A percentile compares a stretch with the other conserved stretches of the same genome.
Conservation (phyloP, 495 filamentous ascomycete species). For the Annulohypoxylon moriforme region DNA sequence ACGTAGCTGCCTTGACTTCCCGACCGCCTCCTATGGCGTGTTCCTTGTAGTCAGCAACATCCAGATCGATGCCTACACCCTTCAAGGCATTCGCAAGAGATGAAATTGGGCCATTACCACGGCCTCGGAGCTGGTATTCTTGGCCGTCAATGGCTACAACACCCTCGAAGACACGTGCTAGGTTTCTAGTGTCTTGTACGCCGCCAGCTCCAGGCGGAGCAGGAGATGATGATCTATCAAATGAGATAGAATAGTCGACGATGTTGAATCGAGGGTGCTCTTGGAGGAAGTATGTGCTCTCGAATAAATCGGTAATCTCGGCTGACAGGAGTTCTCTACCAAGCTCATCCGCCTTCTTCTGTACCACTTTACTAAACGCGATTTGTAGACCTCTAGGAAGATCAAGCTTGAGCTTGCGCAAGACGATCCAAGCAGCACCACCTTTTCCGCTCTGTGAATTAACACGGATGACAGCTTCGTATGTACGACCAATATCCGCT, state of each 20-base stretch:
- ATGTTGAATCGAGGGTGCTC: conserved; percentile 85
- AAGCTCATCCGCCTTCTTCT: conserved; percentile 75
- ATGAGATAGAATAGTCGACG: conserved; percentile 91
- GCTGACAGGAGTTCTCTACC: conserved; percentile 83
- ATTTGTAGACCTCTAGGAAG: conserved; percentile 92
- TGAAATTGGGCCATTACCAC: conserved; percentile 91
- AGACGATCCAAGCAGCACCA: conserved; percentile 94
- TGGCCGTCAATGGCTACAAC: conserved; percentile 83
- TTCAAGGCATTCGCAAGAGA: conserved; percentile 85
- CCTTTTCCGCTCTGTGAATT: conserved; percentile 97
- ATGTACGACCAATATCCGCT: conserved; percentile 91
- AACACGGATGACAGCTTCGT: conserved; percentile 97
- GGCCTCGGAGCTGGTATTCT: conserved; percentile 81
- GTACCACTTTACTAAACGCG: conserved; percentile 89
- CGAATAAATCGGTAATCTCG: conserved; percentile 89
- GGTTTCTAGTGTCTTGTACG: conserved; percentile 77
- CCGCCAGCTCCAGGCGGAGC: conserved; percentile 74
- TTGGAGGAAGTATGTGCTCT: conserved; percentile 84
- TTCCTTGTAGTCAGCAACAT: conserved; percentile 96
- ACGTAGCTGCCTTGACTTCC: conserved; percentile 90
- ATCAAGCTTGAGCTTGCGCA: conserved; percentile 87
- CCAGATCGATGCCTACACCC: conserved; percentile 85
- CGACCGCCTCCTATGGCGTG: conserved; percentile 86
- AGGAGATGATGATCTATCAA: conserved; percentile 83
- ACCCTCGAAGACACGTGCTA: conserved; percentile 87